Percentiles rank a stretch among this genome's conserved stretches.
Conservation (phyloP, 805 yeast genomes). For the Metschnikowia borealis region DNA sequence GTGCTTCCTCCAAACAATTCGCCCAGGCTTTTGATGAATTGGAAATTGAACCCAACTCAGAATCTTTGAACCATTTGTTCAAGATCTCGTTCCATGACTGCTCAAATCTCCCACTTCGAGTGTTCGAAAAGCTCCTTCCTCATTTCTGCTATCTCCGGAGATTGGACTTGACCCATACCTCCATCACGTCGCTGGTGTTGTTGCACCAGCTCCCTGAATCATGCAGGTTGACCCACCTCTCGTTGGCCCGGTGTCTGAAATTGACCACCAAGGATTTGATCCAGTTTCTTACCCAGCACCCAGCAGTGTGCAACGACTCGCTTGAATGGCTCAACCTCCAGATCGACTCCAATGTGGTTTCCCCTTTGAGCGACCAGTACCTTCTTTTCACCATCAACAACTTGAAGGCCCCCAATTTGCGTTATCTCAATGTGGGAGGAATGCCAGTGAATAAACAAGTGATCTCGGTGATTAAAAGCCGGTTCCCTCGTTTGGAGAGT, state of each 20-base stretch:
- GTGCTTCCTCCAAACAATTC: constrained; percentile 67
- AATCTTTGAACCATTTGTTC: constrained; percentile 21
- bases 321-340: constrained; percentile 66
- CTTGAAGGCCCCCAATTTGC: constrained; percentile 42
- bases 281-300: constrained; percentile 67
- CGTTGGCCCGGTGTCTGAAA: constrained; percentile 52
- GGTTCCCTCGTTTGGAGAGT: constrained; percentile 40
- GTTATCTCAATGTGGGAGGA: constrained; percentile 60
- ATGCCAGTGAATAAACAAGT: constrained; percentile 48
- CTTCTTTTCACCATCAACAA: constrained; percentile 42
- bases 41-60: constrained; percentile 15
- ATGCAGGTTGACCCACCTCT: constrained; percentile 68
- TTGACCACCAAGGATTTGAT: constrained; percentile 69
- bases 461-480: constrained; percentile 34
- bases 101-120: constrained; percentile 62
- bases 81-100: constrained; percentile 83
- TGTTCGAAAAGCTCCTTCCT: constrained; percentile 55
- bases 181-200: constrained; percentile 62
- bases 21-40: constrained; percentile 52
- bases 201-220: constrained; percentile 47
- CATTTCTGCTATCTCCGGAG: constrained; percentile 54
- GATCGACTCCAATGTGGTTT: constrained; percentile 58
- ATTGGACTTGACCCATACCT: constrained; percentile 78
- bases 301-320: constrained; percentile 47
- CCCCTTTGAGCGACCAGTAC: constrained; percentile 52